Evolutionary conservation across 306 rosid species (phyloP).

Genomic region (Prunus mume): DNA sequence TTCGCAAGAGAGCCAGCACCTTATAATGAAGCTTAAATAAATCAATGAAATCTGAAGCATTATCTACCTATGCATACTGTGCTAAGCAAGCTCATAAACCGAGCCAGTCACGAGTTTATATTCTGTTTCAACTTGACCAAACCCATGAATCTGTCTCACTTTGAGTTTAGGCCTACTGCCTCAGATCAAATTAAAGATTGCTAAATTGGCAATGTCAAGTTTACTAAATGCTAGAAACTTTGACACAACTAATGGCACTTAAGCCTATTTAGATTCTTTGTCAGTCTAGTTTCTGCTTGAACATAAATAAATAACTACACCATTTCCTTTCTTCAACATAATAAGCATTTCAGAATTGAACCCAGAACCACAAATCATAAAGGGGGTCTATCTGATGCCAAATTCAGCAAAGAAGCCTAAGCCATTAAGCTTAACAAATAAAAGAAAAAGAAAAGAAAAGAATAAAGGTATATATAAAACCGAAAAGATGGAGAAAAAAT

Average conservation of each 20-base stretch:
- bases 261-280: too few relatives aligned
- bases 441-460: neutral
- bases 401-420: neutral
- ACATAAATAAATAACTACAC: too few relatives aligned
- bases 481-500: neutral
- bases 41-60: too few relatives aligned
- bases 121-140: neutral
- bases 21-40: too few relatives aligned
- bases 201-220: neutral
- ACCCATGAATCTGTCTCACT: neutral
- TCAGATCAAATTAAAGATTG: neutral
- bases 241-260: too few relatives aligned
- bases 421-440: neutral
- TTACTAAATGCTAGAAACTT: neutral
- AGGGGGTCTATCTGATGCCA: neutral
- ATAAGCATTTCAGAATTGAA: too few relatives aligned
- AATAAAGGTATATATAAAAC: too few relatives aligned
- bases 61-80: too few relatives aligned
- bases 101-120: neutral
- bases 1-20: too few relatives aligned
- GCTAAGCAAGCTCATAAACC: neutral
- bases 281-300: too few relatives aligned
- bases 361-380: neutral
- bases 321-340: too few relatives aligned
- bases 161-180: too few relatives aligned